Base-by-base conservation (phyloP, 441 rosid genomes). In the Rhodomyrtus psidioides region DNA sequence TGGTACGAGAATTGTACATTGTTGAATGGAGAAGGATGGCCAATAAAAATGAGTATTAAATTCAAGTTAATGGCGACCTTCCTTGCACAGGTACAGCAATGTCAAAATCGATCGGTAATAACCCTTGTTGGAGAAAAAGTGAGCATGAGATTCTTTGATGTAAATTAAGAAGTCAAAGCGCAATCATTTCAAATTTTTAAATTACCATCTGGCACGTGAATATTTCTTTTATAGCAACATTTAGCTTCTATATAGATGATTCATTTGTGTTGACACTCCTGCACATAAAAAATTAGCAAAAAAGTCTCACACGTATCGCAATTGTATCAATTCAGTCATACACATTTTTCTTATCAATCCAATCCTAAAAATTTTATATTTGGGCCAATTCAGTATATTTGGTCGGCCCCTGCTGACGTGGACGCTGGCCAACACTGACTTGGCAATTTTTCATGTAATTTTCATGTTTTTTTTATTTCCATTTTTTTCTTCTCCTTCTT, bases 151-250 rank as follows among this genome's bases (percentile, higher is more conserved):
- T 65, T 34, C 76, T 65, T 56, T 12, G 59, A 56, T 24, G 27
- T 56, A 56, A 65, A 9, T 65, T 21, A 65, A 34, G 46, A 65
- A 34, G 26, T 34, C 46, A 65, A 65, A 65, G 46, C 46, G 34
- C 76, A 34, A 19, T 65, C 76, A 34, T 65, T 65, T 65, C 26
- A 19, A 65, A 65, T 34, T 65, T 65, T 65, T 9, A 65, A 65
- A 65, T 65, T 34, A 34, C 15, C 46, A 65, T 34, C 0, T 19
- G 14, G n/a, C n/a, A 4, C 7, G 0, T 10, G 26, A 9, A 19
- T 39, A 34, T 34, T 65, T 19, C 7, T 9, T 65, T 19, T 34
- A 34, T 34, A 34, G 46, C 1, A 15, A 34, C 26, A 65, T 34
- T 65, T 19, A 19, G 34, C n/a, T 34, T 65, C 46, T 46, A 19